Percentiles rank a stretch among this genome's conserved stretches.
Evolutionary conservation across 352 stramenopile genomes (phyloP).

Genomic region (Globisporangium abappressorium): DNA sequence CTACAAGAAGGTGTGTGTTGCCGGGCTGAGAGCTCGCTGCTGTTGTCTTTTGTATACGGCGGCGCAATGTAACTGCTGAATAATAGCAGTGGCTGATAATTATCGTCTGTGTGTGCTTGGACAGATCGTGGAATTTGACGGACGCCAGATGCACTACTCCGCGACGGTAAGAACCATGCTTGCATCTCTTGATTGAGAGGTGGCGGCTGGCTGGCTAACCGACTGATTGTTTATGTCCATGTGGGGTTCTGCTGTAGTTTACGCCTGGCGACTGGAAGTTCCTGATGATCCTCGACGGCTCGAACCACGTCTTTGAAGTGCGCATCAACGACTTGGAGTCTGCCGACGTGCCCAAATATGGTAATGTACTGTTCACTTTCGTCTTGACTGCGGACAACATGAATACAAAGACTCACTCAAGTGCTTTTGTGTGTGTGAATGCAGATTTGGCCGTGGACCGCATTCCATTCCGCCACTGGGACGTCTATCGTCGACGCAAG

Average conservation of each 20-base stretch:
- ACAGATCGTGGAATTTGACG: constrained; percentile 75
- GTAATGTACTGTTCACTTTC: constrained; percentile 22
- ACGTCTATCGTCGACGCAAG: constrained; percentile 79
- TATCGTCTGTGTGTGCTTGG: not conserved
- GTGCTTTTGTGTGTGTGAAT: not conserved
- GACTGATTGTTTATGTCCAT: not conserved
- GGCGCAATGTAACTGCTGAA: not conserved
- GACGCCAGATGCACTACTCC: constrained; percentile 80
- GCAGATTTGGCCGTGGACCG: constrained; percentile 76
- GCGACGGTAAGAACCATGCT: constrained; percentile 40
- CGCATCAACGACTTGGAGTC: constrained; percentile 83
- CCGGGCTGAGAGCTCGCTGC: not conserved
- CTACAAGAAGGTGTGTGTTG: constrained; percentile 64
- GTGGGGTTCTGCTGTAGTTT: constrained; percentile 26
- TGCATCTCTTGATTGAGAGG: not conserved
- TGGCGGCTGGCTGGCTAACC: not conserved
- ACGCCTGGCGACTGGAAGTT: constrained; percentile 76
- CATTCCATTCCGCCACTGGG: constrained; percentile 79
- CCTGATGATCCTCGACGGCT: constrained; percentile 72
- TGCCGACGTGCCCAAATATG: constrained; percentile 80
- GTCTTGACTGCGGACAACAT: not conserved
- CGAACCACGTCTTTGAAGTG: constrained; percentile 77
- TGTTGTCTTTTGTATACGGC: not conserved
- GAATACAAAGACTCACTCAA: not conserved
- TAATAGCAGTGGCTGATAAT: not conserved